Evolutionary conservation across 1,284 basidiomycete genomes (phyloP).

Genomic region (Microbotryum scabiosae): DNA sequence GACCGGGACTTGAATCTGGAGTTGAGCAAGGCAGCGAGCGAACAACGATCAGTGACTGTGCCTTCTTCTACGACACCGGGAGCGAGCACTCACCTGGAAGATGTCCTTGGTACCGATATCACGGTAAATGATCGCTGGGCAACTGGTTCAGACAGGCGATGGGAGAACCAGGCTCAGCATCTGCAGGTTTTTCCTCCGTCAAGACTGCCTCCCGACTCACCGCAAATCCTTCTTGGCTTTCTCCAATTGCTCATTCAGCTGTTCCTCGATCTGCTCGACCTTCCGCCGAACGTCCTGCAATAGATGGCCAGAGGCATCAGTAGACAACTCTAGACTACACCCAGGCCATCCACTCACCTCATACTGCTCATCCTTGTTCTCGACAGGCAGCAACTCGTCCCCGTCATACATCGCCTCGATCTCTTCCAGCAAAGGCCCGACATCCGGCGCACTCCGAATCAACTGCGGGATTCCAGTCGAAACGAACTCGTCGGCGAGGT

Average conservation of each 20-base stretch:
- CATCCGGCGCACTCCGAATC: constrained; percentile 69
- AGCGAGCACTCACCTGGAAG: constrained; percentile 40
- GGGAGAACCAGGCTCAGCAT: not conserved
- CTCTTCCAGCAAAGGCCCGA: constrained; percentile 53
- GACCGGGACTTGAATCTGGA: constrained; percentile 63
- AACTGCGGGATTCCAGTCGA: constrained; percentile 66
- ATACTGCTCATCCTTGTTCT: constrained; percentile 74
- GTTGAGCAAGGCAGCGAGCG: not conserved
- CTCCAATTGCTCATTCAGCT: constrained; percentile 58
- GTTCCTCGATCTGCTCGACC: constrained; percentile 58
- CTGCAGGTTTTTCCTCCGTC: not conserved
- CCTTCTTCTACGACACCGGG: not conserved
- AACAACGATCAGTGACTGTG: no score
- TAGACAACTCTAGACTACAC: not conserved
- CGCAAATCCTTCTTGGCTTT: constrained; percentile 54
- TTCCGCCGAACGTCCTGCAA: constrained; percentile 53
- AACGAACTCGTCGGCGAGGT: constrained; percentile 58
- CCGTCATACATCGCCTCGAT: constrained; percentile 63
- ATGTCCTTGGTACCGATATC: constrained; percentile 32
- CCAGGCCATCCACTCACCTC: constrained; percentile 43
- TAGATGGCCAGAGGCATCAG: not conserved
- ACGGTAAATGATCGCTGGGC: constrained; percentile 2
- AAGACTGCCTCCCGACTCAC: constrained; percentile 39
- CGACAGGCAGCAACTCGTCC: constrained; percentile 59
- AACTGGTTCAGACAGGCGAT: constrained; percentile 13